Evolutionary conservation across 805 yeast species (phyloP), one percentile per base, ranked within the genome.

Genomic region (Jamesozyma lodderae): DNA sequence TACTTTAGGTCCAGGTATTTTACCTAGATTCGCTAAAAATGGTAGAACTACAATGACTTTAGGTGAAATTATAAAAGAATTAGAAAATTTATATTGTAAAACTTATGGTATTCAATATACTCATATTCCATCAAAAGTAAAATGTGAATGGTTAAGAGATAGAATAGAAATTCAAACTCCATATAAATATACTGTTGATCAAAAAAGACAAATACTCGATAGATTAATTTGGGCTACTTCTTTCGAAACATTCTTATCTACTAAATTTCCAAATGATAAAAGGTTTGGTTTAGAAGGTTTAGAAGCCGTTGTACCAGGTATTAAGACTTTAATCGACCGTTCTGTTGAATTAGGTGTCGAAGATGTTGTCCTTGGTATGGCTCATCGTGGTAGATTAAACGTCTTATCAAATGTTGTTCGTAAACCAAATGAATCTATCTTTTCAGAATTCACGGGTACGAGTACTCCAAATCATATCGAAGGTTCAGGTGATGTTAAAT

Each of bases 251-350:
- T 92, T 92, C 75, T 68, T 92, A 56, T 77, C 96, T 34, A 79
- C 95, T 41, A 92, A 92, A 68, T 92, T 86, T 75, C 97, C 99
- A 47, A 90, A 87, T 67, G 97, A 88, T 63, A 92, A 92, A 71
- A 83, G 99, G 68, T 92, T 92, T 59, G 98, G 98, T 65, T 72
- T 92, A 43, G 99, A 92, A 72, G 99, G 99, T 70, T 95, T 94
- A 48, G 99, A 92, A 69, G 72, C 95, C 35, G 82, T 84, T 55
- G 84, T 92, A 36, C 97, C 97, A 33, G 98, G 97, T 70, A 80
- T 92, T 73, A 92, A 92, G 71, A 82, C 96, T 35, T 64, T 92
- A 60, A 87, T 92, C 60, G 99, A 92, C 66, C 79, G 87, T 49
- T 75, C 95, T 32, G 97, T 88, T 36, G 94, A 83, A 49, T 68